Conservation (phyloP, 1,284 basidiomycete species). For the Kalmanozyma brasiliensis region DNA sequence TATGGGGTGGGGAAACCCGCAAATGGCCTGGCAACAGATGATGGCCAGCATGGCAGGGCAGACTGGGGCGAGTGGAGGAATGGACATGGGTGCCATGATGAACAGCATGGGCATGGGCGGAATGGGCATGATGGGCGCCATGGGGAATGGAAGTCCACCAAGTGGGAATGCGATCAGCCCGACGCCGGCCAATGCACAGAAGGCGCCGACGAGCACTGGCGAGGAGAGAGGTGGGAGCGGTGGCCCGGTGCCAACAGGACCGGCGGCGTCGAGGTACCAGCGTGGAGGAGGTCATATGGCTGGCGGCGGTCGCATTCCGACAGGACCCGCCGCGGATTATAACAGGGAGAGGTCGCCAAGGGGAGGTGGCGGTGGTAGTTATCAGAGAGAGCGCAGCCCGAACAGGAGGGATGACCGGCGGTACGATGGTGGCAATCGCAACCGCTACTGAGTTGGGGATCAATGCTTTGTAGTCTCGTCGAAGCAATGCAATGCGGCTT, state of each 20-base stretch:
- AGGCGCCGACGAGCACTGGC: constrained; percentile 3
- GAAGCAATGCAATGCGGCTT: no score
- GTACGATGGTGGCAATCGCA: constrained; percentile 32
- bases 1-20: constrained; percentile 70
- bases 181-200: constrained; percentile 35
- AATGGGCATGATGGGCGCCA: constrained; percentile 70
- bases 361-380: constrained; percentile 1
- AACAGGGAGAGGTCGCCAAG: constrained; percentile 26
- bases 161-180: constrained; percentile 44
- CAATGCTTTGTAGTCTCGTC: no score
- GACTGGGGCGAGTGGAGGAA: constrained; percentile 49
- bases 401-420: constrained; percentile 12
- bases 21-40: constrained; percentile 66
- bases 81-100: constrained; percentile 71
- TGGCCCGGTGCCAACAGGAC: neutral
- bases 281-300: constrained; percentile 18
- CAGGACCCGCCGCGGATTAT: constrained; percentile 5
- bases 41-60: constrained; percentile 50
- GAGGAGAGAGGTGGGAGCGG: constrained; percentile 10
- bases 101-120: constrained; percentile 68
- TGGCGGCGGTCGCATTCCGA: constrained; percentile 1
- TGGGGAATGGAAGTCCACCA: constrained; percentile 38
- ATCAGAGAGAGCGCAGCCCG: constrained; percentile 37
- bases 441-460: constrained; percentile 25
- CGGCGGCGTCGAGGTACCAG: constrained; percentile 10